Percentiles rank a stretch among this genome's conserved stretches.
phyloP scores from a whole-genome alignment of 345 rosid species.

The Boechera retrofracta region DNA sequence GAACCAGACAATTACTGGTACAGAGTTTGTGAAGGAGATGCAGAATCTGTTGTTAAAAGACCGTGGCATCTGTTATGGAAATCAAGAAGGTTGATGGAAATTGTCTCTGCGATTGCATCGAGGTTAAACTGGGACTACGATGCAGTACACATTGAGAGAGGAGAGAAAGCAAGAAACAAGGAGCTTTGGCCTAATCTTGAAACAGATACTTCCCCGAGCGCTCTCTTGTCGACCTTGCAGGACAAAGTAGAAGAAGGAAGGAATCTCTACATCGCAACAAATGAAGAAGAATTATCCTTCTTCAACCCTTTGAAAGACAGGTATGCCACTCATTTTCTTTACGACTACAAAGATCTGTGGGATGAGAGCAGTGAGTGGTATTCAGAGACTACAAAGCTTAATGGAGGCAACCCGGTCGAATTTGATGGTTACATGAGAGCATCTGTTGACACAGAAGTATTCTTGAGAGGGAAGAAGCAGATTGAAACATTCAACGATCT shows the following conservation, averaged over 20 bases:
- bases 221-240: conserved; percentile 67
- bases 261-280: conserved; percentile 78
- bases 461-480: conserved; percentile 96
- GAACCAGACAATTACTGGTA: conserved; percentile 98
- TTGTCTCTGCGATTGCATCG: conserved; percentile 69
- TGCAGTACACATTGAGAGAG: conserved; percentile 81
- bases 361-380: conserved; percentile 89
- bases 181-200: conserved; percentile 93
- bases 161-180: conserved; percentile 78
- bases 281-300: conserved; percentile 69
- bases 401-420: conserved; percentile 79
- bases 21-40: conserved; percentile 93
- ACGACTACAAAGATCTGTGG: conserved; percentile 87
- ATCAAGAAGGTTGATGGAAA: conserved; percentile 90
- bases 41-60: conserved; percentile 71
- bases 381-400: conserved; percentile 79
- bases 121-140: conserved; percentile 95
- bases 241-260: conserved; percentile 84
- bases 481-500: conserved; percentile 90
- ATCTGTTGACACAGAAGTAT: conserved; percentile 87
- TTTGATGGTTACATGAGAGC: conserved; percentile 95
- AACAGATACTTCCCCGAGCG: conserved; percentile 59
- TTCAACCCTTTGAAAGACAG: conserved; percentile 83
- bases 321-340: conserved; percentile 82
- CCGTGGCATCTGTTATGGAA: conserved; percentile 96